Percentiles rank a stretch among this genome's conserved stretches.
Conservation (phyloP, 176 grass and related monocot genomes). For the Leersia perrieri region DNA sequence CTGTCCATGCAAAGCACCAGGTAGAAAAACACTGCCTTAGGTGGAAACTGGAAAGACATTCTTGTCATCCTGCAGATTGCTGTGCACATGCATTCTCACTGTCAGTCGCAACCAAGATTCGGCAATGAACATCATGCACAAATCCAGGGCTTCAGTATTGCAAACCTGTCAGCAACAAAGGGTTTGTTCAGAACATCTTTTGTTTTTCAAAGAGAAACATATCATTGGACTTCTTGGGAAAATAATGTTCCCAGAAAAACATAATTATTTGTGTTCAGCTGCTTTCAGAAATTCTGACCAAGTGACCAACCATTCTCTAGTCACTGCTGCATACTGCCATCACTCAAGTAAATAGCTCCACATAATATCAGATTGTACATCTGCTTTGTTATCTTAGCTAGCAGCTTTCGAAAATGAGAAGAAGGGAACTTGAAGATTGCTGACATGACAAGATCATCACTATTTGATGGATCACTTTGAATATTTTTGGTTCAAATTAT, state of each 20-base stretch:
- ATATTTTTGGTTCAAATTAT: neutral
- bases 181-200: slow-evolving; percentile 10
- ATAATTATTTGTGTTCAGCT: neutral
- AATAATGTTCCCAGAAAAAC: neutral
- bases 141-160: slow-evolving; percentile 19
- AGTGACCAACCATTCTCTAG: neutral
- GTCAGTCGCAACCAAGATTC: slow-evolving; percentile 33
- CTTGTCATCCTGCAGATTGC: neutral
- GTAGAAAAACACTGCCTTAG: neutral
- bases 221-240: neutral
- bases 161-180: slow-evolving; percentile 13
- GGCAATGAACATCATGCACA: neutral
- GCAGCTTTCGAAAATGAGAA: neutral
- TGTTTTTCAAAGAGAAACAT: neutral
- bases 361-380: neutral
- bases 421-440: neutral
- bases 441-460: neutral
- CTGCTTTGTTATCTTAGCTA: neutral
- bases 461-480: neutral
- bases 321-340: neutral
- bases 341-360: neutral
- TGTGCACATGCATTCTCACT: neutral
- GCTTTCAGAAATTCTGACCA: neutral
- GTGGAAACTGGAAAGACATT: slow-evolving; percentile 5
- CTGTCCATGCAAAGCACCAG: neutral